A percentile compares a stretch with the other conserved stretches of the same genome.
Evolutionary conservation across 176 grass and related monocot genomes (phyloP).

Genomic region (Dendrocalamus sinicus): DNA sequence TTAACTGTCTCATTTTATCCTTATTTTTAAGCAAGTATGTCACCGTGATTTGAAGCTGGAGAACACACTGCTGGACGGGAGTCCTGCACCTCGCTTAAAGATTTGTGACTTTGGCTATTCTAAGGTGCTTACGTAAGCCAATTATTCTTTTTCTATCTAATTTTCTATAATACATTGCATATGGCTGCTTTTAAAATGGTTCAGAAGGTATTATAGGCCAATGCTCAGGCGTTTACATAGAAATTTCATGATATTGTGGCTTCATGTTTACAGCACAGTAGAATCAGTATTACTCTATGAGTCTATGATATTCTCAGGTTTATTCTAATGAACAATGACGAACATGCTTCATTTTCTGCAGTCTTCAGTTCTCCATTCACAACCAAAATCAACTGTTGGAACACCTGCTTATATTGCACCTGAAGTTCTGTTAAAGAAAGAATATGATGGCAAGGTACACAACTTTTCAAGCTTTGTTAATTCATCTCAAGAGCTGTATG

Average conservation of each 20-base stretch:
- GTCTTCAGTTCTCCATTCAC: conserved; percentile 85
- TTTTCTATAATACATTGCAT: background rate
- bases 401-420: conserved; percentile 86
- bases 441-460: conserved; percentile 84
- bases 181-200: conserved; percentile 30
- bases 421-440: conserved; percentile 81
- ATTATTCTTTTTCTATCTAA: conserved; percentile 25
- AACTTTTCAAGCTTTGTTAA: background rate
- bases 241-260: conserved; percentile 7
- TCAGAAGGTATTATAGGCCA: background rate
- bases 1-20: conserved; percentile 35
- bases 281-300: conserved; percentile 16
- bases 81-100: conserved; percentile 89
- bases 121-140: conserved; percentile 59
- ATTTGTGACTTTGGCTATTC: conserved; percentile 99
- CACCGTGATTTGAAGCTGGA: conserved; percentile 99
- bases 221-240: background rate
- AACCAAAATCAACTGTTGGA: conserved; percentile 86
- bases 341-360: conserved; percentile 46
- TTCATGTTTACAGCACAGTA: background rate
- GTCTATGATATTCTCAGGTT: conserved; percentile 1
- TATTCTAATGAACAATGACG: conserved; percentile 15
- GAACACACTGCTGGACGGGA: conserved; percentile 91
- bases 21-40: conserved; percentile 96
- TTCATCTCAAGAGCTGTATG: background rate